Percentiles rank a stretch among this genome's conserved stretches.
Evolutionary conservation across 805 yeast species (phyloP).

Genomic region (Teunomyces panamensis): DNA sequence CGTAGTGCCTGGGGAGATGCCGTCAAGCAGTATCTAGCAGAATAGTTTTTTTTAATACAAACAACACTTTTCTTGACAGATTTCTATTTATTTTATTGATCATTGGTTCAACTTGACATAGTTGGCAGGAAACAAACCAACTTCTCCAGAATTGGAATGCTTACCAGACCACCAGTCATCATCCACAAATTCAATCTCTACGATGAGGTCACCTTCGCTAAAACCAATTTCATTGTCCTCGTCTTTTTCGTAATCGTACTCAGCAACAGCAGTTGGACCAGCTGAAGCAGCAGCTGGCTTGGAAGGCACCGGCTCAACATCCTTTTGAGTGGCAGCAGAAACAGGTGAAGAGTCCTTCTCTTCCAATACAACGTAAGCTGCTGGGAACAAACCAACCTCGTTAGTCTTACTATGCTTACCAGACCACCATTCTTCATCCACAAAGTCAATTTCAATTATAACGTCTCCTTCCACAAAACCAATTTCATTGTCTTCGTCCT

Average conservation of each 20-base stretch:
- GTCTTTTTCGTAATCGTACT: constrained; percentile 80
- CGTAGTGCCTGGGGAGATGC: constrained; percentile 39
- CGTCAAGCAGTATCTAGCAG: constrained; percentile 26
- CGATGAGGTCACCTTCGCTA: constrained; percentile 76
- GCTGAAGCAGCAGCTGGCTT: constrained; percentile 11
- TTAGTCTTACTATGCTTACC: constrained; percentile 43
- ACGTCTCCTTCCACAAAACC: constrained; percentile 63
- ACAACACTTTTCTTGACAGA: neutral
- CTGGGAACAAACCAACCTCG: constrained; percentile 54
- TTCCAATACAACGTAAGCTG: constrained; percentile 45
- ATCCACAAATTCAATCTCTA: constrained; percentile 82
- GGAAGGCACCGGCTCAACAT: constrained; percentile 11
- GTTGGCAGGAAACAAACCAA: constrained; percentile 88
- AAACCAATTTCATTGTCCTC: constrained; percentile 91
- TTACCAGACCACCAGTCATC: constrained; percentile 98
- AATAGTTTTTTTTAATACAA: constrained; percentile 1
- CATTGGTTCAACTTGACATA: constrained; percentile 50
- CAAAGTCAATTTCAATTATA: constrained; percentile 62
- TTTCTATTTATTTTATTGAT: neutral
- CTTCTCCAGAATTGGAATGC: constrained; percentile 59
- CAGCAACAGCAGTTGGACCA: constrained; percentile 54
- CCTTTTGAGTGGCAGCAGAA: constrained; percentile 10
- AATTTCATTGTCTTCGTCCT: constrained; percentile 76
- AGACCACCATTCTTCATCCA: constrained; percentile 75
- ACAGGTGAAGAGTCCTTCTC: constrained; percentile 7